Evolutionary conservation across 805 yeast species (phyloP).

Genomic region (Starmera quercuum): DNA sequence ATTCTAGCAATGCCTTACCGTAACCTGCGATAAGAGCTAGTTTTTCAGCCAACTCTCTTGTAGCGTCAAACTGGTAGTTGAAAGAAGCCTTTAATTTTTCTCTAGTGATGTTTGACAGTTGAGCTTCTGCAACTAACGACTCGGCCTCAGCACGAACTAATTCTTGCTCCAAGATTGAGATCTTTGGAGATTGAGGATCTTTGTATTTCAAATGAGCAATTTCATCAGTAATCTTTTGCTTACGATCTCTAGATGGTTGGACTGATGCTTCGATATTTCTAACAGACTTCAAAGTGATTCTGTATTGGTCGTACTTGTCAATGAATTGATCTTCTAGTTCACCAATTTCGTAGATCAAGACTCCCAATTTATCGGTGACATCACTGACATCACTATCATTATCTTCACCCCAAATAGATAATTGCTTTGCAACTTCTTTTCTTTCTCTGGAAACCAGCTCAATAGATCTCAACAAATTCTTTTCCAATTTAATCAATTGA

Average conservation of each 20-base stretch:
- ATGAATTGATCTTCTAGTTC: conserved; percentile 97
- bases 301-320: conserved; percentile 97
- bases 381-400: conserved; percentile 96
- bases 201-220: conserved; percentile 97
- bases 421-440: conserved; percentile 93
- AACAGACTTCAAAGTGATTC: conserved; percentile 88
- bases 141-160: conserved; percentile 99
- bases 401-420: conserved; percentile 96
- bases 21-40: conserved; percentile 96
- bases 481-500: conserved; percentile 90
- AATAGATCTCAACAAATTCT: conserved; percentile 88
- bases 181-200: conserved; percentile 96
- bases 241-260: conserved; percentile 97
- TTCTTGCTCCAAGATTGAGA: conserved; percentile 93
- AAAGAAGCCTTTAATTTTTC: conserved; percentile 96
- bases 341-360: conserved; percentile 89
- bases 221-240: conserved; percentile 95
- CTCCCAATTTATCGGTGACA: conserved; percentile 96
- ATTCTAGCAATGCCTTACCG: conserved; percentile 94
- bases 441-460: conserved; percentile 92
- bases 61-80: conserved; percentile 92
- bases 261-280: conserved; percentile 97
- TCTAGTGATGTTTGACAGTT: conserved; percentile 94
- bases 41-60: conserved; percentile 93
- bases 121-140: conserved; percentile 98